phyloP scores from a whole-genome alignment of 805 yeast species.

The Groenewaldozyma salmanticensis region DNA sequence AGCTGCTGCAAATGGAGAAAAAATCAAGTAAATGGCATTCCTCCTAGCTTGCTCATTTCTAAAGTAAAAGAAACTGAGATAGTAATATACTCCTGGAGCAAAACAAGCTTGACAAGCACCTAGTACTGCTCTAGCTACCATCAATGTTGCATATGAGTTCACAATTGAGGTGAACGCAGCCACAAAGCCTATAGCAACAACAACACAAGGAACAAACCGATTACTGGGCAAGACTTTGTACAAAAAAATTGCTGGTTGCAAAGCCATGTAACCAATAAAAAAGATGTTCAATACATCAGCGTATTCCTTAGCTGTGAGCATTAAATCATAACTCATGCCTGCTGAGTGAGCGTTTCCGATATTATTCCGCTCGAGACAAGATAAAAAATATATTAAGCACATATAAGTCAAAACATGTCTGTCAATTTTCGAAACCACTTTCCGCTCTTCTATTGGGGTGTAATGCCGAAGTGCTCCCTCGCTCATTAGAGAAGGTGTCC shows the following conservation, averaged over 20 bases:
- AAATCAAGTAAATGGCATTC: slow-evolving; percentile 21
- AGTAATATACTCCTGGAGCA: slow-evolving; percentile 25
- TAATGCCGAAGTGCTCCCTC: slow-evolving; percentile 1
- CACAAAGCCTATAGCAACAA: slow-evolving; percentile 10
- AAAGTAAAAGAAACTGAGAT: slow-evolving; percentile 25
- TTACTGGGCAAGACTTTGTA: slow-evolving; percentile 10
- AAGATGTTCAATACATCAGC: slow-evolving; percentile 36
- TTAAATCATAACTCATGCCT: slow-evolving; percentile 37
- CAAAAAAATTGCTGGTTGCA: slow-evolving; percentile 29
- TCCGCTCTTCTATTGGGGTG: slow-evolving; percentile 11
- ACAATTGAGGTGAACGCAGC: slow-evolving; percentile 38
- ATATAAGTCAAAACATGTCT: slow-evolving; percentile 36
- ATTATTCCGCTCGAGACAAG: slow-evolving; percentile 41
- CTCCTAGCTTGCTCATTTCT: slow-evolving; percentile 23
- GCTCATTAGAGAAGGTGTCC: neutral
- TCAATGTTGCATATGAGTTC: slow-evolving; percentile 31
- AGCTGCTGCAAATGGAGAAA: slow-evolving; percentile 42
- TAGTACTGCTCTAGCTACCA: slow-evolving; percentile 33
- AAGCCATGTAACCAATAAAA: slow-evolving; percentile 39
- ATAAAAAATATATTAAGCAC: slow-evolving; percentile 37
- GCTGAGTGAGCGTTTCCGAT: slow-evolving; percentile 46
- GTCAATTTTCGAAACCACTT: slow-evolving; percentile 32
- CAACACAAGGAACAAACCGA: slow-evolving; percentile 9
- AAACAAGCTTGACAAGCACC: slow-evolving; percentile 29
- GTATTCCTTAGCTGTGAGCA: slow-evolving; percentile 33